These are phyloP conservation scores for Talaromyces pinophilus DNA, from an alignment of 2,329 filamentous ascomycete species.

Conservation along the genomic window DNA sequence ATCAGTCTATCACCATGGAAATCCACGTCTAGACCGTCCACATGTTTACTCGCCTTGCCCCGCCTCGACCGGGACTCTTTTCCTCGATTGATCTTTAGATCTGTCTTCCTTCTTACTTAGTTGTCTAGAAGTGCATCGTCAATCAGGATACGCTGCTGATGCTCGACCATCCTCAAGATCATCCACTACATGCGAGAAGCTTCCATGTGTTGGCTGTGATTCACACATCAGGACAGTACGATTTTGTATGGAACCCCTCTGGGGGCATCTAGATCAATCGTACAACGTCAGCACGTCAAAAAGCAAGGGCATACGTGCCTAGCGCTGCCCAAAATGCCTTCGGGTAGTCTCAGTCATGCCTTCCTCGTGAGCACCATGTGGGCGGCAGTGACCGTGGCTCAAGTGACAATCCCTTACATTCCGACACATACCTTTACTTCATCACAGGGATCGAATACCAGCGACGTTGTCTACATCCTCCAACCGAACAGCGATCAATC, in stretches of 20 bases:
- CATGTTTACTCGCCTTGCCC: constrained; percentile 17
- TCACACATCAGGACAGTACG: constrained; percentile 2
- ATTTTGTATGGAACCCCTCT: constrained; percentile 23
- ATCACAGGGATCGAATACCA: constrained; percentile 53
- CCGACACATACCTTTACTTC: constrained; percentile 69
- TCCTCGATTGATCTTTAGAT: neutral
- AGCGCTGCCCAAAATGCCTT: constrained; percentile 20
- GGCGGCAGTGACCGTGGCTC: constrained; percentile 26
- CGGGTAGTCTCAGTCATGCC: constrained; percentile 22
- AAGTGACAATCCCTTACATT: constrained; percentile 67
- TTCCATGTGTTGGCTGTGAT: constrained; percentile 12
- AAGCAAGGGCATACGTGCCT: constrained; percentile 11
- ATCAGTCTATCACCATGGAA: constrained; percentile 15
- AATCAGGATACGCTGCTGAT: neutral
- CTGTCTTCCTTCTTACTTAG: neutral
- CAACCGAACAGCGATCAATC: constrained; percentile 51
- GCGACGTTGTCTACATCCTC: constrained; percentile 68
- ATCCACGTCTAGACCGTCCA: constrained; percentile 13
- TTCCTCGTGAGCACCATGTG: constrained; percentile 25
- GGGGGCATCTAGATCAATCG: constrained; percentile 7
- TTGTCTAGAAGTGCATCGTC: neutral
- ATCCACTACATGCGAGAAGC: neutral
- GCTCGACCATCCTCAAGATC: neutral
- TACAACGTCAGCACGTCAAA: neutral
- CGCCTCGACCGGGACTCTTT: neutral